Evolutionary conservation across 2,329 filamentous ascomycete species (phyloP), one percentile per base, ranked within the genome.

Genomic region (Stemphylium beticola): DNA sequence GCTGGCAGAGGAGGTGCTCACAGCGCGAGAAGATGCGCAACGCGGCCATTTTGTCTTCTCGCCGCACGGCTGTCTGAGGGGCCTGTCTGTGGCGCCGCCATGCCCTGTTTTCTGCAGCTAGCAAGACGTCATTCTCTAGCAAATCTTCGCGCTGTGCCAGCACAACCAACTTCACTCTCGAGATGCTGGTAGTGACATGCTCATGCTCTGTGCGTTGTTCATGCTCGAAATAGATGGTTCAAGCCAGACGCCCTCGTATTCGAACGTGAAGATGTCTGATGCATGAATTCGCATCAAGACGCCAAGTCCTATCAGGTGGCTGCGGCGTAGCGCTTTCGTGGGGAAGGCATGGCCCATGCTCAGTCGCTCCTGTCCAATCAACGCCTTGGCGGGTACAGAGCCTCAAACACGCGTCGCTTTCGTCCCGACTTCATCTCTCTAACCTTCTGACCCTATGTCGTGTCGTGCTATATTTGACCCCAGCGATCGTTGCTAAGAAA

Each of bases 1-100:
- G 67, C 36, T 56, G 61, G 68, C 66, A 74, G 70, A 75, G 71
- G 71, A 72, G 57, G 67, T 73, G 73, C 65, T 70, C 73, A 65
- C 59, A 39, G 47, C 41, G 53, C 20, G 53, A 49, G n/a, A 57
- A 64, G 53, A 63, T 63, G 72, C 62, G 61, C 62, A 55, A 41
- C 44, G 63, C 49, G 29, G 57, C 56, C 40, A 51, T 73, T 75
- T 73, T 75, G 73, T 74, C 71, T 49, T 56, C 57, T 51, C 52
- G 59, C 64, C 62, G 63, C 64, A 57, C 50, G 58, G 55, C 54
- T 44, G 61, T 53, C 20, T 57, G 37, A 46, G 36, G 48, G 55
- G 55, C 55, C 15, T 31, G 40, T 17, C 26, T 62, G 65, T 65
- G 65, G 62, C 65, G 63, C 48, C 15, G 33, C 47, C 39, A 46